Base-by-base conservation (phyloP, 805 yeast genomes). In the Yamadazyma philogaea region DNA sequence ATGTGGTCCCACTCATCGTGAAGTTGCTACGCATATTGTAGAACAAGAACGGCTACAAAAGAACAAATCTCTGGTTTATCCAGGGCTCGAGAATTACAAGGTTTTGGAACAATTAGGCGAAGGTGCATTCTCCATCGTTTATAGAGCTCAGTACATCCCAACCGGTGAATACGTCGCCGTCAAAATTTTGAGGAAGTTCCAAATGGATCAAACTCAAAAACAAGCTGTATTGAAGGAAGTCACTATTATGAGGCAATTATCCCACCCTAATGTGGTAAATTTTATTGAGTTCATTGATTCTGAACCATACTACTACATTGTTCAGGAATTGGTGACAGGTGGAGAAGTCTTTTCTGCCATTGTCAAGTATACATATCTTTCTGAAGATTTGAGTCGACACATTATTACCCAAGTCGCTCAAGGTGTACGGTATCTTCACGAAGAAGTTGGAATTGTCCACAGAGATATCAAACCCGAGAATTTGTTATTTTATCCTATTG, bases 401-500 rank as follows among this genome's bases (percentile, higher is more conserved):
- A 74, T 82, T 17, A 78, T 82, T 28, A 61, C 64, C 24, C 89
- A 84, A 56, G 76, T 84, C 27, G 81, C 82, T 2, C 61, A 73
- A 20, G 85, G 88, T 1, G 70, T 86, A 19, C 68, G 78, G 53
- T 85, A 84, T 59, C 60, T 86, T 52, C 95, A 86, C 60, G 79
- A 77, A 43, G 79, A 77, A 48, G 77, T 80, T 37, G 93, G 93
- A 6, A 78, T 86, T 40, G 95, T 85, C 26, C 95, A 86, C 63
- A 70, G 95, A 49, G 95, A 86, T 60, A 78, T 86, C 47, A 86
- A 86, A 57, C 91, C 95, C 0, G 95, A 86, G 55, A 86, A 86
- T 54, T 62, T 86, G 35, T 66, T 86, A 30, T 86, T 74, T 60
- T 74, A 75, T 42, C 82, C 84, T 10, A 80, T 83, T 42, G 79